Base-by-base conservation (phyloP, 2,329 filamentous ascomycete species). In the Beauveria medogensis region DNA sequence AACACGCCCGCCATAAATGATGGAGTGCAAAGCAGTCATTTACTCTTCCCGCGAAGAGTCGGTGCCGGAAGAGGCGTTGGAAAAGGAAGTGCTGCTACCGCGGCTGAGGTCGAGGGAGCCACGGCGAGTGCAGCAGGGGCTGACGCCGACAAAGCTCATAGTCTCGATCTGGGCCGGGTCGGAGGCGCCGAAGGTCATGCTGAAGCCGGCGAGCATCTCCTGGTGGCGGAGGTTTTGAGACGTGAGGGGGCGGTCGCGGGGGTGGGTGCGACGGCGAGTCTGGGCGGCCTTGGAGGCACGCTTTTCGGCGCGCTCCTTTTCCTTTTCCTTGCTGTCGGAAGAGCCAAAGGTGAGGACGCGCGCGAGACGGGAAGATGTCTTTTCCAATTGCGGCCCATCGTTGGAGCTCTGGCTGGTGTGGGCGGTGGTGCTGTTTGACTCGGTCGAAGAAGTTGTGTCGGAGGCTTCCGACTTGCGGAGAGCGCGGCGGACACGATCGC, bases 221-320 rank as follows among this genome's bases (percentile, higher is more conserved):
- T 79, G 78, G 66, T 80, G 75, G 59, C 72, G 71, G 20, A 79
- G 70, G 67, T 80, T 80, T 57, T 76, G 72, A 60, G 74, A 71
- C 9, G 75, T 79, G 55, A 79, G 70, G 28, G 76, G 76, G 65
- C 74, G 72, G 68, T 79, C 76, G 69, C 75, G 75, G 7, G 77
- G 77, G 65, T 80, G 77, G 20, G 69, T 61, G 54, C 64, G 64
- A 41, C 62, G 48, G 16, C 58, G 41, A 43, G 30, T 56, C 52
- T 63, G 64, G 34, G 63, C 60, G 30, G 59, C 59, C 59, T 63
- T 65, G 50, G 54, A 59, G n/a, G 59, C 63, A 51, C 63, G 65
- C 28, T 60, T 63, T 26, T 64, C 59, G 26, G 63, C 69, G 40
- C 43, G 51, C 26, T 64, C 47, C 18, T 64, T 60, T 24, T 63